Percentiles rank a stretch among this genome's conserved stretches.
Conservation (phyloP, 163 green algal species). For the Chloromonas sp. region DNA sequence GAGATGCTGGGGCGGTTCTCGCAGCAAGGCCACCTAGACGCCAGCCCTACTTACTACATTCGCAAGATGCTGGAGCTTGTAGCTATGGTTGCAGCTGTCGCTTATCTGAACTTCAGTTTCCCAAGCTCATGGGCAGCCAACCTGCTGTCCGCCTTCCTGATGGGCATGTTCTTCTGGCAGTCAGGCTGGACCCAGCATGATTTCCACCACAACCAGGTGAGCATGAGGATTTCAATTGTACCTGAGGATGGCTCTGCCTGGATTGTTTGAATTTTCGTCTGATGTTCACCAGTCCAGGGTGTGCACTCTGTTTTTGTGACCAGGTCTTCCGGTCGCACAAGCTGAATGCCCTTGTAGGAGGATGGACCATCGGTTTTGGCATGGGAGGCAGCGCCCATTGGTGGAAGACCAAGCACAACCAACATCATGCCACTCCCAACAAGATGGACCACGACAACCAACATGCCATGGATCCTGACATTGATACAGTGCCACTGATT, state of each 20-base stretch:
- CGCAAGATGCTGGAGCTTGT: constrained; percentile 48
- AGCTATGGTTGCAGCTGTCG: constrained; percentile 9
- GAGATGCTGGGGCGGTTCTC: constrained; percentile 29
- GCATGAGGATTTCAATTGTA: constrained; percentile 5
- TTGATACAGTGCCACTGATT: constrained; percentile 70
- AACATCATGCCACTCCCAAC: constrained; percentile 67
- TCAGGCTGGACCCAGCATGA: constrained; percentile 68
- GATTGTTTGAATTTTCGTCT: too few relatives aligned
- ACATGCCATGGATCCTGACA: constrained; percentile 63
- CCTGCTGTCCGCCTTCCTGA: constrained; percentile 34
- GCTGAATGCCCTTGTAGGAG: constrained; percentile 48
- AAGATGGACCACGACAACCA: constrained; percentile 42
- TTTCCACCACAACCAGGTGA: constrained; percentile 74
- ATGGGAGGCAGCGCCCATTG: constrained; percentile 63
- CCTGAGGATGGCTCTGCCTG: too few relatives aligned
- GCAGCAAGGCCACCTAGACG: constrained; percentile 46
- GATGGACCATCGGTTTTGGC: constrained; percentile 48
- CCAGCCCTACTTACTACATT: constrained; percentile 54
- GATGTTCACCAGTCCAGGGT: too few relatives aligned
- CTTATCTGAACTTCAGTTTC: constrained; percentile 11
- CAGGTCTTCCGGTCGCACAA: constrained; percentile 8
- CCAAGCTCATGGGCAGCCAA: constrained; percentile 11
- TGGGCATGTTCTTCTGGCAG: constrained; percentile 69
- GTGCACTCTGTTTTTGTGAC: too few relatives aligned
- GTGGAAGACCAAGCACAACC: constrained; percentile 74